These are phyloP conservation scores for Barnettozyma californica DNA, from an alignment of 805 yeast genomes.

Conservation along the genomic window DNA sequence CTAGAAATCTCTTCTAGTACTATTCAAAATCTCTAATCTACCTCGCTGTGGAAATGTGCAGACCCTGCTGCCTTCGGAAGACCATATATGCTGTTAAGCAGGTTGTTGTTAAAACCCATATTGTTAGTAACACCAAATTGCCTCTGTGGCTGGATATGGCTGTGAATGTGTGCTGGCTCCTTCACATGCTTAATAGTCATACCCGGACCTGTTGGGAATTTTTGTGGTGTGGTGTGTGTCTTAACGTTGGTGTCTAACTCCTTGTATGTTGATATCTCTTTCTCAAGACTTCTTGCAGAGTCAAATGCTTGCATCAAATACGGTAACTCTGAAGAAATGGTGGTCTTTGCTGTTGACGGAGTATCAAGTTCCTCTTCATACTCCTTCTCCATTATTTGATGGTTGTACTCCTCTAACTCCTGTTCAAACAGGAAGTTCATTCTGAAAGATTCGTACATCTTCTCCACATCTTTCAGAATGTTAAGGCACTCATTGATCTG, in stretches of 20 bases:
- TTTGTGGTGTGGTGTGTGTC: background rate
- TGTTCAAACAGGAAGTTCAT: slow-evolving; percentile 31
- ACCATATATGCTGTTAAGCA: slow-evolving; percentile 25
- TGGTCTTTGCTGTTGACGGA: slow-evolving; percentile 38
- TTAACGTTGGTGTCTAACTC: background rate
- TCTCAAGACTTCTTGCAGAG: slow-evolving; percentile 53
- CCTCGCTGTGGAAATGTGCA: slow-evolving; percentile 17
- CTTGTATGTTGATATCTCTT: slow-evolving; percentile 32
- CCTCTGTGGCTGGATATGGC: slow-evolving; percentile 10
- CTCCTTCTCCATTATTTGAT: slow-evolving; percentile 9
- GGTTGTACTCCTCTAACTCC: slow-evolving; percentile 18
- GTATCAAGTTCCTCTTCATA: slow-evolving; percentile 11
- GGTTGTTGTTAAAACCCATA: slow-evolving; percentile 19
- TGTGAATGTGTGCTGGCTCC: slow-evolving; percentile 8
- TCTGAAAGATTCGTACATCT: slow-evolving; percentile 60
- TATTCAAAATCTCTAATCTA: slow-evolving; percentile 5
- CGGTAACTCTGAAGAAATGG: slow-evolving; percentile 62
- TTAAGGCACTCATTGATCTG: slow-evolving; percentile 63
- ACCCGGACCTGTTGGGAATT: background rate
- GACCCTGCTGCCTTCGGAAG: slow-evolving; percentile 29
- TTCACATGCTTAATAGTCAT: slow-evolving; percentile 7
- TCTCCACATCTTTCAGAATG: slow-evolving; percentile 63
- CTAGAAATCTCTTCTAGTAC: background rate
- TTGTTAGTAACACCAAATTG: slow-evolving; percentile 14
- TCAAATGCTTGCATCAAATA: slow-evolving; percentile 61